Base-by-base conservation (phyloP, 164 flowering plant genomes). In the Stephania yunnanensis region DNA sequence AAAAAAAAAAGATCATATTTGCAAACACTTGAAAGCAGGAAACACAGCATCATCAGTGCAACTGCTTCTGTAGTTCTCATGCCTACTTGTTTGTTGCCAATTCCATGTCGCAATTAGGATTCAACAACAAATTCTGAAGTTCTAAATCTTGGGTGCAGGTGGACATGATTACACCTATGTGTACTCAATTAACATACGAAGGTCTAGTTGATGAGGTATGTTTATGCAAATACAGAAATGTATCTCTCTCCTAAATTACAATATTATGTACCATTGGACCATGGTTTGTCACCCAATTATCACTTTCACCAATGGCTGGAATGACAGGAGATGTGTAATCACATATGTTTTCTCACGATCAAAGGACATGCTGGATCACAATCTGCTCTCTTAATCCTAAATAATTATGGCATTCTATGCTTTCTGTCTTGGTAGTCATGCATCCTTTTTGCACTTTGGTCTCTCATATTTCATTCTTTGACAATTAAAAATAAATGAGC, bases 141-240 rank as follows among this genome's bases (percentile, higher is more conserved):
- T 19, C 15, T 75, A 17, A 20, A 61, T 22, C 19, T 55, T 69
- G 66, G 22, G 58, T 87, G 80, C 87, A 95, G 99, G 97, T 95
- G 78, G 99, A 95, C 87, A 92, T 93, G 96, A 83, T 95, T 22
- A 95, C 99, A 78, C 99, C 99, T 20, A 91, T 95, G 97, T 92
- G 92, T 79, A 68, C 96, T 72, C 99, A 93, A 71, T 83, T 95
- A 70, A 95, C 99, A 73, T 95, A 95, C 83, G 99, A 95, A 84
- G 98, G 99, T 65, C 85, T 95, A 79, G 66, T 95, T 75, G 99
- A 95, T 81, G 99, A 95, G 99, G 99, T 92, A 81, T 65, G 67
- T 19, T 64, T 69, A 15, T 78, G n/a, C 29, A 63, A 52, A 69
- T 46, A 42, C 12, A 4, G 45, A 22, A 46, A 4, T 22, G 48